phyloP scores from a whole-genome alignment of 768 basidiomycete species.

The Dacryopinax spathularia region DNA sequence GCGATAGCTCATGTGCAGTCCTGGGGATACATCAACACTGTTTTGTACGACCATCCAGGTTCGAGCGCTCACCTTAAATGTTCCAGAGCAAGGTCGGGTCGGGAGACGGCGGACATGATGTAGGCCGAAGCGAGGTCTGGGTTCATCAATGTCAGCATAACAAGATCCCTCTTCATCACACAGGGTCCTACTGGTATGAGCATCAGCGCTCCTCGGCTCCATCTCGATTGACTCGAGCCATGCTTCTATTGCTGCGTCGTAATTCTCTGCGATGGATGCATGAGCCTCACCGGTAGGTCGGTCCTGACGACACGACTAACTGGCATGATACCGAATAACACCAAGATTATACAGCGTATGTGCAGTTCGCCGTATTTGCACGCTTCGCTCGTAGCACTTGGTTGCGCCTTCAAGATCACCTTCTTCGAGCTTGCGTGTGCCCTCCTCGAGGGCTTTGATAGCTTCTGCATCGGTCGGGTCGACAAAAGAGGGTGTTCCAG shows the following conservation, averaged over 20 bases:
- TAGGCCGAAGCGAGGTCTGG: constrained; percentile 80
- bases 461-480: constrained; percentile 77
- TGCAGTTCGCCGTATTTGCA: constrained; percentile 64
- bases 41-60: constrained; percentile 7
- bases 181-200: constrained; percentile 60
- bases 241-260: constrained; percentile 65
- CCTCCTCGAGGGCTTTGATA: constrained; percentile 62
- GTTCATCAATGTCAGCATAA: constrained; percentile 8
- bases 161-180: constrained; percentile 12
- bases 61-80: constrained; percentile 51
- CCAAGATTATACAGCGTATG: constrained; percentile 61
- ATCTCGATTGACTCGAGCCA: constrained; percentile 76
- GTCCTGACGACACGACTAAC: constrained; percentile 31
- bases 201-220: constrained; percentile 71
- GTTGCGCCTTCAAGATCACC: constrained; percentile 73
- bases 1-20: constrained; percentile 66
- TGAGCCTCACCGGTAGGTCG: background rate
- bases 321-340: constrained; percentile 79
- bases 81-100: constrained; percentile 75
- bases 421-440: constrained; percentile 71
- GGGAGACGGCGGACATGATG: constrained; percentile 61
- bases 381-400: constrained; percentile 59
- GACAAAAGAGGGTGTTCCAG: constrained; percentile 62
- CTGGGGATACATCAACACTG: constrained; percentile 31
- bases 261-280: constrained; percentile 48